Conservation (phyloP, 2,329 filamentous ascomycete species). For the Colletotrichum orbiculare region DNA sequence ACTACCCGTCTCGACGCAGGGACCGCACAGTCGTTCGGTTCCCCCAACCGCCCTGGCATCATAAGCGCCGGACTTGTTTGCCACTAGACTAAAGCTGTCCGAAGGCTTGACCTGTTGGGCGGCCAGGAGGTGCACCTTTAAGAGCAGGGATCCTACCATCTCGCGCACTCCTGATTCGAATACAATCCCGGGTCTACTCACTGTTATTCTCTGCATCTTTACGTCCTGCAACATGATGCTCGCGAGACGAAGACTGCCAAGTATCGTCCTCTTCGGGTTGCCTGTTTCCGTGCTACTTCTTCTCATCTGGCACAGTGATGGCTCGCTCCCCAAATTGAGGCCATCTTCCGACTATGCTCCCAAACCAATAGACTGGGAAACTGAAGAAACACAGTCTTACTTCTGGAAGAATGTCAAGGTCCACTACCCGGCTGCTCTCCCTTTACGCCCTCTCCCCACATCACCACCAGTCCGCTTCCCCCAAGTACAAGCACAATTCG, state of each 20-base stretch:
- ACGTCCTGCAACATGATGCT: background rate
- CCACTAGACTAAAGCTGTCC: no score
- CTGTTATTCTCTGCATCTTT: accelerated
- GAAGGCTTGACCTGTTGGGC: no score
- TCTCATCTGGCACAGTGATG: slow-evolving; percentile 23
- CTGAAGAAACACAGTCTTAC: slow-evolving; percentile 1
- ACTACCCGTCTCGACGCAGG: slow-evolving; percentile 6
- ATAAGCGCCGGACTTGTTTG: slow-evolving; percentile 11
- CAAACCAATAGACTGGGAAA: slow-evolving; percentile 20
- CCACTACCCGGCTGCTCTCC: slow-evolving; percentile 37
- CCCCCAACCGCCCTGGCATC: background rate
- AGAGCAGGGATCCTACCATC: background rate
- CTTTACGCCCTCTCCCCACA: slow-evolving; percentile 46
- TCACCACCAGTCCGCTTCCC: slow-evolving; percentile 44
- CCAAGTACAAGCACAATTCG: slow-evolving; percentile 47
- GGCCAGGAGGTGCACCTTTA: background rate
- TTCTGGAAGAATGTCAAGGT: slow-evolving; percentile 39
- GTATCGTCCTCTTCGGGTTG: slow-evolving; percentile 14
- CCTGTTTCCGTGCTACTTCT: slow-evolving; percentile 23
- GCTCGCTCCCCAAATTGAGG: background rate
- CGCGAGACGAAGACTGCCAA: background rate
- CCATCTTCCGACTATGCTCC: background rate
- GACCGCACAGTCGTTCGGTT: background rate
- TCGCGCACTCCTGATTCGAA: slow-evolving; percentile 43
- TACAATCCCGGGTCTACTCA: background rate